Conservation (phyloP, 1,284 basidiomycete species). For the Moesziomyces sp. region DNA sequence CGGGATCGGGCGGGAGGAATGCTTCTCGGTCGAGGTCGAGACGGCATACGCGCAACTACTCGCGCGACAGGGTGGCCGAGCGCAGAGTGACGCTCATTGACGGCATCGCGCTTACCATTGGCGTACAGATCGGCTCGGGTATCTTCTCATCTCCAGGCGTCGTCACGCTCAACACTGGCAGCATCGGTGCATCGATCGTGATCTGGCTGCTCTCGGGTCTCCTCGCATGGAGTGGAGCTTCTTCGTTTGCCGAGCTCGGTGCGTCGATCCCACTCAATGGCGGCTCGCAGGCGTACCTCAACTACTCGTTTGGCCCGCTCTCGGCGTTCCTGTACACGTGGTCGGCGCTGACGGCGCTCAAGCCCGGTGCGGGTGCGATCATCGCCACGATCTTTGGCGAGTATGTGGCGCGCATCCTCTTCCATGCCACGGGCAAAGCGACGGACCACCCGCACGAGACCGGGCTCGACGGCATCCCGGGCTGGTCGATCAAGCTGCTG, state of each 20-base stretch:
- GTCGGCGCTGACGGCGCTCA: conserved; percentile 68
- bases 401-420: conserved; percentile 78
- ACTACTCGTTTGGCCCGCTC: conserved; percentile 78
- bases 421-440: conserved; percentile 68
- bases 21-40: conserved; percentile 3
- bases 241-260: conserved; percentile 77
- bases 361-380: conserved; percentile 74
- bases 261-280: conserved; percentile 72
- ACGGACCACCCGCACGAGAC: conserved; percentile 76
- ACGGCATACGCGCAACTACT: conserved; percentile 21
- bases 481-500: conserved; percentile 92
- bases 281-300: conserved; percentile 76
- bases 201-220: conserved; percentile 62
- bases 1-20: conserved; percentile 5
- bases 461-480: conserved; percentile 79
- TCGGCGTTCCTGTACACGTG: conserved; percentile 72
- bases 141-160: conserved; percentile 67
- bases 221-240: conserved; percentile 64
- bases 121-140: conserved; percentile 65
- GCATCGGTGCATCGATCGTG: conserved; percentile 59
- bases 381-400: conserved; percentile 74
- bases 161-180: conserved; percentile 62
- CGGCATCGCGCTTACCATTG: conserved; percentile 59
- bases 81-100: conserved; percentile 38
- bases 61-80: conserved; percentile 14